Base-by-base conservation (phyloP, 2,329 filamentous ascomycete genomes). In the Penicillium oxalicum region DNA sequence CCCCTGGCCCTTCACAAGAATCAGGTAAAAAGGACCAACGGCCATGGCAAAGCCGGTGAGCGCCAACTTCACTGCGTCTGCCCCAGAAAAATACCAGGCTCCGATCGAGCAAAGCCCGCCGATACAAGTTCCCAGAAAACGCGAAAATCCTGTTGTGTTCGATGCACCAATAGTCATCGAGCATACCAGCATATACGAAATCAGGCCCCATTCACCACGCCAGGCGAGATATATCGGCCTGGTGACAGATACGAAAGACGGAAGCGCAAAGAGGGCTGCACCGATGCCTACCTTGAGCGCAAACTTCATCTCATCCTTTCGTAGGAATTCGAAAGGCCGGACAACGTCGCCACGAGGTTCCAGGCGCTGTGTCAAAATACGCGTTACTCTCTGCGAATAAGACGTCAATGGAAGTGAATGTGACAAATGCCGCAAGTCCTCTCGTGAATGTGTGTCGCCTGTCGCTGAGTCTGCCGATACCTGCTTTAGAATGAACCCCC, bases 111-210 rank as follows among this genome's bases (percentile, higher is more conserved):
- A 84, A 1, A 79, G 65, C 7, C 88, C 90, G 12, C 93, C 93
- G 35, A 94, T 76, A 32, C 89, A 77, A 0, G 91, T 98, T 49
- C 91, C 93, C 5, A 88, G 75, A 64, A 97, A 91, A 57, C 93
- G 84, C 40, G 91, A 83, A 63, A 84, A 83, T 4, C 90, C 91
- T 0, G 93, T 96, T 1, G 91, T 95, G 67, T 97, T 98, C 26
- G 90, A 88, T 7, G 93, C 90, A 28, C 93, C 93, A 25, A 96
- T 91, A 0, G 91, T 98, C 90, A 96, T 97, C 33, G 88, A 90
- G 65, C 91, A 95, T 25, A 98, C 93, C 63, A 97, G 83, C 91
- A 97, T 97, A 74, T 95, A 97, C 0, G 90, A 95, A 46, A 98
- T 69, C 2, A 98, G 77, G 18, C 93, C 93, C 93, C 93, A 98